phyloP scores from a whole-genome alignment of 2,329 filamentous ascomycete genomes.

The Diaporthe capsici region DNA sequence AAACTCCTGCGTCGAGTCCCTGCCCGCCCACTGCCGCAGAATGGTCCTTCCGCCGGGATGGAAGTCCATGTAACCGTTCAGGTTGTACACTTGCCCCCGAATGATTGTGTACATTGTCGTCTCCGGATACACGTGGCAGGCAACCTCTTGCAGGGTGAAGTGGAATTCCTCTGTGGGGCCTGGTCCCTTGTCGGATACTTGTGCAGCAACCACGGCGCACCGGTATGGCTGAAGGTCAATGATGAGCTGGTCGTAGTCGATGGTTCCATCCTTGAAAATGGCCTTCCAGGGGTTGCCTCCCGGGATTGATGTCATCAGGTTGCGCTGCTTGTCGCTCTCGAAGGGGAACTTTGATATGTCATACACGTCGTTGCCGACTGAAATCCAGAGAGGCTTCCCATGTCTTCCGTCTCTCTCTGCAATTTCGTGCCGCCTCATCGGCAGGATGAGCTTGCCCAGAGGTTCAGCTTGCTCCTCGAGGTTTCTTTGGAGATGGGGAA shows the following conservation, averaged over 20 bases:
- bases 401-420: constrained; percentile 9
- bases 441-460: constrained; percentile 16
- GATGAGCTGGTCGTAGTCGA: constrained; percentile 7
- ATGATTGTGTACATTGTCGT: constrained; percentile 31
- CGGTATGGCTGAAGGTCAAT: constrained; percentile 7
- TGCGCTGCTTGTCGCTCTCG: neutral
- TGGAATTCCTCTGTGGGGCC: neutral
- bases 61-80: constrained; percentile 18
- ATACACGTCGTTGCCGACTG: constrained; percentile 23
- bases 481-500: neutral
- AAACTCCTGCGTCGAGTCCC: neutral
- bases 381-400: constrained; percentile 27
- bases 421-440: constrained; percentile 18
- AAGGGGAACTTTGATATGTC: constrained; percentile 18
- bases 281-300: constrained; percentile 8
- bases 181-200: neutral
- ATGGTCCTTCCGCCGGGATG: constrained; percentile 23
- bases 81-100: constrained; percentile 23
- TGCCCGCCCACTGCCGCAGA: constrained; percentile 22
- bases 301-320: neutral
- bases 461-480: neutral
- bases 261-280: neutral
- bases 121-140: constrained; percentile 24
- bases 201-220: constrained; percentile 21
- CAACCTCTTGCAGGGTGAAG: constrained; percentile 16